These are phyloP conservation scores for Lentinula edodes DNA, from an alignment of 768 basidiomycete genomes.

Conservation along the genomic window DNA sequence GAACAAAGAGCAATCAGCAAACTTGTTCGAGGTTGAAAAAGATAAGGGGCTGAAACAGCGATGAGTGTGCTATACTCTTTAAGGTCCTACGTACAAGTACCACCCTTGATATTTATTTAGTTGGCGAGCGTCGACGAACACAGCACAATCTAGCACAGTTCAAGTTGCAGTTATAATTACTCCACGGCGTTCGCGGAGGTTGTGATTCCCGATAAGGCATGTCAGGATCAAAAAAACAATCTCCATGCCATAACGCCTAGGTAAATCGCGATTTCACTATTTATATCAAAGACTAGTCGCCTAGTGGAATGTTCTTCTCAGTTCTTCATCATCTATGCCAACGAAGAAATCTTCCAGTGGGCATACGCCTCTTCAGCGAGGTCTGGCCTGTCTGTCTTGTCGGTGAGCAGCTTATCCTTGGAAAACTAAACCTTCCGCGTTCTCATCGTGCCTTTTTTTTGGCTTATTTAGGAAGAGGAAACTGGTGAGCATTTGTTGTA, in stretches of 20 bases:
- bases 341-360: conserved; percentile 20
- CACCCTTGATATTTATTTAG: too few species aligned
- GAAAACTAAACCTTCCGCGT: background rate
- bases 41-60: too few species aligned
- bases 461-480: conserved; percentile 25
- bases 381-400: conserved; percentile 33
- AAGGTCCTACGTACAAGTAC: too few species aligned
- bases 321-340: conserved; percentile 12
- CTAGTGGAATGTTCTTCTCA: background rate
- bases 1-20: too few species aligned
- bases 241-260: background rate
- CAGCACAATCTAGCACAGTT: too few species aligned
- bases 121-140: too few species aligned
- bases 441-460: background rate
- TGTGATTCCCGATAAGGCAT: background rate
- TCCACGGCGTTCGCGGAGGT: background rate
- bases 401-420: conserved; percentile 12
- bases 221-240: background rate
- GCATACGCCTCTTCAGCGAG: conserved; percentile 26
- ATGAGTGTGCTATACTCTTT: too few species aligned
- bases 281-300: background rate
- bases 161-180: background rate
- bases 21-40: too few species aligned
- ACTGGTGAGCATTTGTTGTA: conserved; percentile 19
- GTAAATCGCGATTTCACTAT: background rate